phyloP scores from a whole-genome alignment of 2,329 filamentous ascomycete genomes.

The Pleoardoris graminearum region DNA sequence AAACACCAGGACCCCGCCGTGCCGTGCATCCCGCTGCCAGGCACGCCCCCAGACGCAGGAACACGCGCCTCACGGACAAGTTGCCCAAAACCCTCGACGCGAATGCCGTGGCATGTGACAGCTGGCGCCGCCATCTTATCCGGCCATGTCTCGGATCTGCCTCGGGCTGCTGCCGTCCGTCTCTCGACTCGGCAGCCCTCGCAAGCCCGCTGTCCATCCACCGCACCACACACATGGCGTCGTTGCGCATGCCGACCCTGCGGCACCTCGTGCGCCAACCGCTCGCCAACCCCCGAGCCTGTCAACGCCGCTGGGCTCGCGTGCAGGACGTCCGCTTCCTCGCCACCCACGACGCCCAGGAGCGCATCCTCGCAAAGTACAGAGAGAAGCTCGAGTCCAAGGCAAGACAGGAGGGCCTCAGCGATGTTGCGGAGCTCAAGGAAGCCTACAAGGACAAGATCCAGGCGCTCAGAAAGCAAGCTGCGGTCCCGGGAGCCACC shows the following conservation, averaged over 20 bases:
- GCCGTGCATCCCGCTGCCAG: background rate
- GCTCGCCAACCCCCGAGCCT: constrained; percentile 29
- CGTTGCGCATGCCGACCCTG: constrained; percentile 33
- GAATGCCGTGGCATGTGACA: background rate
- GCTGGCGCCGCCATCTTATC: background rate
- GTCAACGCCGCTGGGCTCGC: constrained; percentile 83
- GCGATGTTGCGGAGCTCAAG: constrained; percentile 74
- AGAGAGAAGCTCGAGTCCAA: constrained; percentile 81
- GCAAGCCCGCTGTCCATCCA: too few relatives aligned
- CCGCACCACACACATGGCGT: too few relatives aligned
- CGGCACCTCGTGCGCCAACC: constrained; percentile 39
- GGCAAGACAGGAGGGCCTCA: constrained; percentile 71
- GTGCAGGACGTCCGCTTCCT: constrained; percentile 92
- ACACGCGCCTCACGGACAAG: too few relatives aligned
- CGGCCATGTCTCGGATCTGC: too few relatives aligned
- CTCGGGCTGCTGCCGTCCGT: too few relatives aligned
- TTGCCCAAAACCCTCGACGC: background rate
- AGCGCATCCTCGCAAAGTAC: constrained; percentile 80
- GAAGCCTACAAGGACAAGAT: constrained; percentile 87
- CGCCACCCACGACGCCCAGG: constrained; percentile 71
- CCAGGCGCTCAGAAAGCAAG: constrained; percentile 67
- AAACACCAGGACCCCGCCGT: background rate
- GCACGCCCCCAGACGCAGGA: constrained; percentile 10
- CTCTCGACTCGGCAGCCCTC: too few relatives aligned
- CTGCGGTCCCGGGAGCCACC: constrained; percentile 58